Evolutionary conservation across 2,329 filamentous ascomycete genomes (phyloP), one percentile per base, ranked within the genome.

Genomic region (Elsinoe perseae): DNA sequence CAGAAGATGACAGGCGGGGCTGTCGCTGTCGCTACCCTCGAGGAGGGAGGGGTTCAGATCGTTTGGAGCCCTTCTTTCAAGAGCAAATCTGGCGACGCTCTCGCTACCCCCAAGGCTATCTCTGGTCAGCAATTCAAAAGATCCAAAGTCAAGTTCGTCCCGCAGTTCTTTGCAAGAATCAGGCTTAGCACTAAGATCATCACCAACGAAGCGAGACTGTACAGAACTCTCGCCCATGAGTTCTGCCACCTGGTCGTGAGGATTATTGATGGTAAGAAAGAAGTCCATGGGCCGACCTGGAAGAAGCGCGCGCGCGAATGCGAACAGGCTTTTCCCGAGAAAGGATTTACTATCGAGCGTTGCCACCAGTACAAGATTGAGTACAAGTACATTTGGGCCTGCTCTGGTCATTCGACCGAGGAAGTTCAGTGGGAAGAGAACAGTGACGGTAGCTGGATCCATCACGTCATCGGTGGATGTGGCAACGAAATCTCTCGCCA

Each of bases 181-280:
- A 90, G 96, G 68, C 80, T 96, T 2, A 89, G 90, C 0, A 83
- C 88, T 56, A 95, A 95, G 68, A 85, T 96, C 44, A 90, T 97
- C 59, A 83, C 89, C 66, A 80, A 86, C 64, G 82, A 88, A 53
- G 71, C 86, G 57, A 82, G 89, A 2, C 79, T 97, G 1, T 78
- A 93, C 60, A 95, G 95, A 69, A 90, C 93, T 0, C 73, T 97
- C n/a, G 89, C 92, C 0, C 92, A 98, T 68, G 92, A 98, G 65
- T 97, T 93, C 74, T 97, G 93, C 69, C 92, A 98, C 67, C 74
- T 97, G 1, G 85, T 89, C 40, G 95, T 90, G 65, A 95, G 91
- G 69, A 95, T 97, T 83, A 76, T 97, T 60, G 85, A 80, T 50
- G 82, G 84, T 30, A 75, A 90, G 32, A 84, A 82, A 42, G 84